Evolutionary conservation across 1,139 yeast species (phyloP).

Genomic region (Kurtzmaniella quercitrusa): DNA sequence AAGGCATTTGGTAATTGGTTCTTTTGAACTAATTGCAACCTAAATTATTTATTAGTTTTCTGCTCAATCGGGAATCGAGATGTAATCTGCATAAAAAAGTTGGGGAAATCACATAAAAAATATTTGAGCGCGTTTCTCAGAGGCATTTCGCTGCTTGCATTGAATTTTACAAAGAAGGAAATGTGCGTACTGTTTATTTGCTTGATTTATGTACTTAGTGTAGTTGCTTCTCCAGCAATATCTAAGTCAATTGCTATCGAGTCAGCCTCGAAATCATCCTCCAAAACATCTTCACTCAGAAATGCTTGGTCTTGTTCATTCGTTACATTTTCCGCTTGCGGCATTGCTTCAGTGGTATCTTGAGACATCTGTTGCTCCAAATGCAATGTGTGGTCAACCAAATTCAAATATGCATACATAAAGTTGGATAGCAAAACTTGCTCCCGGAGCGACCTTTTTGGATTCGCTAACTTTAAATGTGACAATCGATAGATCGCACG

Average conservation of each 20-base stretch:
- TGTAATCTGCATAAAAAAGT: no score
- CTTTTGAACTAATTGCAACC: no score
- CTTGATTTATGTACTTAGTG: not conserved
- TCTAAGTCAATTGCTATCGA: slow-evolving; percentile 18
- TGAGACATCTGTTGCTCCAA: slow-evolving; percentile 49
- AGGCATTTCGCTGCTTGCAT: no score
- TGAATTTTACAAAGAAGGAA: no score
- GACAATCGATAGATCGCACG: slow-evolving; percentile 90
- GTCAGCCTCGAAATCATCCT: slow-evolving; percentile 13
- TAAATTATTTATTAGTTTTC: no score
- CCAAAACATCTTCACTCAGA: slow-evolving; percentile 10
- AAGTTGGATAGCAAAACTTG: slow-evolving; percentile 91
- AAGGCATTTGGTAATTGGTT: no score
- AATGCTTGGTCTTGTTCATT: slow-evolving; percentile 9
- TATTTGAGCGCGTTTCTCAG: no score
- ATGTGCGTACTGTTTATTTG: no score
- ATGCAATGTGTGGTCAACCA: slow-evolving; percentile 85
- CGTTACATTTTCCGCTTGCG: slow-evolving; percentile 10
- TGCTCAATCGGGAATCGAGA: no score
- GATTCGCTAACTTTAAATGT: slow-evolving; percentile 89
- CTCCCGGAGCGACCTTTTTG: slow-evolving; percentile 84
- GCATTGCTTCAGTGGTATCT: slow-evolving; percentile 11
- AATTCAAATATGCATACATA: slow-evolving; percentile 94
- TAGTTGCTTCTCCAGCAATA: slow-evolving; percentile 8
- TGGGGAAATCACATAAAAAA: no score